Percentiles rank a stretch among this genome's conserved stretches.
Conservation (phyloP, 1,139 yeast species). For the Debaryomyces sp. region DNA sequence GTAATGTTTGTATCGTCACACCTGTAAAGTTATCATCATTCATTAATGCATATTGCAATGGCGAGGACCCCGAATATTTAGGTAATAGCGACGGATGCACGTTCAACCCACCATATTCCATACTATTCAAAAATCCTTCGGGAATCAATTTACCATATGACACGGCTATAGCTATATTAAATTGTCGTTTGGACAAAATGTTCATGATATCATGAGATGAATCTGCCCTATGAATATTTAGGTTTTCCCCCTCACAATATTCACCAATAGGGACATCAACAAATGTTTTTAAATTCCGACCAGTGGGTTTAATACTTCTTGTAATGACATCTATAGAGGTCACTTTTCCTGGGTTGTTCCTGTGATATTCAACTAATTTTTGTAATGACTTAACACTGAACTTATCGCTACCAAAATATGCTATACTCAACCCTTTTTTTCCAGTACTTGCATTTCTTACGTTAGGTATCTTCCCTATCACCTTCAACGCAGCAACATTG, state of each 20-base stretch:
- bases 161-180: conserved; percentile 79
- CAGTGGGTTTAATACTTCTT: conserved; percentile 69
- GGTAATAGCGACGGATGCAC: conserved; percentile 95
- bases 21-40: conserved; percentile 70
- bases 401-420: conserved; percentile 81
- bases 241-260: conserved; percentile 33
- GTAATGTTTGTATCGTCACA: conserved; percentile 85
- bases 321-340: conserved; percentile 63
- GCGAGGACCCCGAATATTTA: conserved; percentile 83
- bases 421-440: conserved; percentile 32
- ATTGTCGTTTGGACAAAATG: conserved; percentile 26
- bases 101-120: conserved; percentile 73
- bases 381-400: conserved; percentile 67
- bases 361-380: conserved; percentile 40
- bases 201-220: conserved; percentile 51
- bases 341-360: conserved; percentile 31
- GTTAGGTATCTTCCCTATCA: not conserved
- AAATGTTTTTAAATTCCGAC: conserved; percentile 55
- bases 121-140: conserved; percentile 44
- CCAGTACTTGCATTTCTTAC: not conserved
- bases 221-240: conserved; percentile 62
- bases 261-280: conserved; percentile 60
- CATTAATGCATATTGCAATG: conserved; percentile 78
- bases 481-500: not conserved
- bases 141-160: conserved; percentile 89